Evolutionary conservation across 192 early-diverging fungal species (phyloP).

Genomic region (Rhizoclosmatium globosum): DNA sequence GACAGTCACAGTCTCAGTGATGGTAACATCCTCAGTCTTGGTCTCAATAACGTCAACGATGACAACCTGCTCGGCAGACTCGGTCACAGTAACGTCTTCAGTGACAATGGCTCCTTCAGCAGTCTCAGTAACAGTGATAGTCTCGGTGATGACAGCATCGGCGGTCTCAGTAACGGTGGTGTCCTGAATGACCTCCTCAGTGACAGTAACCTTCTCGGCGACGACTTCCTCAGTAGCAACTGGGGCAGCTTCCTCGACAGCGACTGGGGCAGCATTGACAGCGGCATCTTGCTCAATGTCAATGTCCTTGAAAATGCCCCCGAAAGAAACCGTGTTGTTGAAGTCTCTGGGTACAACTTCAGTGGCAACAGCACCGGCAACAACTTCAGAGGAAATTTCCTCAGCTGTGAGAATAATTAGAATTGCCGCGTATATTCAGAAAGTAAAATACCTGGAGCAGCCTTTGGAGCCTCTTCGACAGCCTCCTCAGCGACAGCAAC

Average conservation of each 20-base stretch:
- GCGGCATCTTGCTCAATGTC: background rate
- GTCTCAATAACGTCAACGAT: background rate
- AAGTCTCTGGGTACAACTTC: background rate
- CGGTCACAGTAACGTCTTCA: background rate
- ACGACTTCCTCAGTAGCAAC: constrained; percentile 8
- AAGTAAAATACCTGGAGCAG: background rate
- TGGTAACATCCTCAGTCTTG: background rate
- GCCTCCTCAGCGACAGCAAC: background rate
- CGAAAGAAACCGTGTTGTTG: background rate
- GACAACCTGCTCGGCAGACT: background rate
- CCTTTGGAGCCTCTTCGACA: background rate
- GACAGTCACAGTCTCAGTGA: background rate
- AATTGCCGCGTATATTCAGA: background rate
- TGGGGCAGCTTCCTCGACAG: background rate
- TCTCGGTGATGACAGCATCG: too few species aligned
- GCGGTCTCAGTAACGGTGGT: too few species aligned
- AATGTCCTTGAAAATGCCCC: background rate
- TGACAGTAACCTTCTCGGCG: background rate
- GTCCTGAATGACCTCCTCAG: background rate
- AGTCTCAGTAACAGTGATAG: too few species aligned
- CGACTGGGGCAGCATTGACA: background rate
- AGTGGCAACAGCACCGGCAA: background rate
- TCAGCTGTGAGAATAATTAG: background rate
- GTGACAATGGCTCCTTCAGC: background rate
- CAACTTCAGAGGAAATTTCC: constrained; percentile 5